These are phyloP conservation scores for Rhododendron kiyosumense DNA, from an alignment of 148 eudicot species.

Conservation along the genomic window DNA sequence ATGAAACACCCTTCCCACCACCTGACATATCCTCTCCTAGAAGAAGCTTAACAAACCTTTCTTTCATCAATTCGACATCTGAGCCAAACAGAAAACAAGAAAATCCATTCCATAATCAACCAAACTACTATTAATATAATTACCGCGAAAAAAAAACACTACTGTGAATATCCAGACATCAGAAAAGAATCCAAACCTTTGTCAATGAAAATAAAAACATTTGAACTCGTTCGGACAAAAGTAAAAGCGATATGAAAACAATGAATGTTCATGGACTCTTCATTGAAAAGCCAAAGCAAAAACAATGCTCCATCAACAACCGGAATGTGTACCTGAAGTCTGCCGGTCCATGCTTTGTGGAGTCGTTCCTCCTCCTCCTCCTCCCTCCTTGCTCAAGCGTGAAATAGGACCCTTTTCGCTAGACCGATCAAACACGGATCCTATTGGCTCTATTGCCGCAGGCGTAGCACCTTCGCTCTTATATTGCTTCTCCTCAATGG, in stretches of 20 bases:
- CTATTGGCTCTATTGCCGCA: conserved; percentile 2
- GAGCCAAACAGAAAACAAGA: not conserved
- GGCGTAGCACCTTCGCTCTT: conserved; percentile 10
- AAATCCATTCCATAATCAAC: not conserved
- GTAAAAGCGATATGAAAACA: not conserved
- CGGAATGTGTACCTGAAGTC: conserved; percentile 10
- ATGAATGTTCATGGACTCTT: not conserved
- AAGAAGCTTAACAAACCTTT: conserved; percentile 51
- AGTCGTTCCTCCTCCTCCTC: not conserved
- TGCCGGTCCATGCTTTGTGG: conserved; percentile 1
- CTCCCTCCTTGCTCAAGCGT: conserved; percentile 15
- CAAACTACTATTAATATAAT: not conserved
- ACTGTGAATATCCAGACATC: not conserved
- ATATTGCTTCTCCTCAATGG: conserved; percentile 3
- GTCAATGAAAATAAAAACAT: too few species aligned
- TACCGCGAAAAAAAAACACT: too few species aligned
- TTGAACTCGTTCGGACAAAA: not conserved
- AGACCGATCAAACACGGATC: not conserved
- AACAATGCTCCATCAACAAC: not conserved
- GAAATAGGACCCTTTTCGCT: conserved; percentile 11
- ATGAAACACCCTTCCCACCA: conserved; percentile 56
- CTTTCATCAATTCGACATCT: conserved; percentile 56
- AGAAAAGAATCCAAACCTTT: not conserved
- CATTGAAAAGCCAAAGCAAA: not conserved
- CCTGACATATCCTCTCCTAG: conserved; percentile 66